Conservation (phyloP, 2,329 filamentous ascomycete genomes). For the Monosporascus sp. region DNA sequence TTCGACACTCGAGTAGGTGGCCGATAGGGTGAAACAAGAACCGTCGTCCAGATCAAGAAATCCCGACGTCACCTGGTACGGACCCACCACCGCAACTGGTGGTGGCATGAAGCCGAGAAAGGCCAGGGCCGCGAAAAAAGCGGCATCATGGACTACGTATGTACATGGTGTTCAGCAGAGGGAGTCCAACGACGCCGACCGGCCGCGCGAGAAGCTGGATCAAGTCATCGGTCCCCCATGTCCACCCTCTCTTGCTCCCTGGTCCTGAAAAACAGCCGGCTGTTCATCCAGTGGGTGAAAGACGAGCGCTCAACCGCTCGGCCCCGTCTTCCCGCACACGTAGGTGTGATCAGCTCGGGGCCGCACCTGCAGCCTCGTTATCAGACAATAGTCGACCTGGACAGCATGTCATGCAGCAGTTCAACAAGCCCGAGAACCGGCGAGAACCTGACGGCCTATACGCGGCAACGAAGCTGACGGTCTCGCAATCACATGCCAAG, state of each 20-base stretch:
- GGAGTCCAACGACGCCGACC: background rate
- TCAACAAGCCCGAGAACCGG: slow-evolving; percentile 21
- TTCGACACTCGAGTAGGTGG: slow-evolving; percentile 28
- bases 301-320: slow-evolving; percentile 14
- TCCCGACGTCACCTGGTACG: slow-evolving; percentile 21
- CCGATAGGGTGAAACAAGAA: slow-evolving; percentile 9
- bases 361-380: slow-evolving; percentile 4
- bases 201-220: slow-evolving; percentile 40
- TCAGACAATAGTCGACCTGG: background rate
- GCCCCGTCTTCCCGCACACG: slow-evolving; percentile 10
- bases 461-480: slow-evolving; percentile 19
- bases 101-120: slow-evolving; percentile 12
- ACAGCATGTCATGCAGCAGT: slow-evolving; percentile 18
- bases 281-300: slow-evolving; percentile 38
- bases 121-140: slow-evolving; percentile 5
- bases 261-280: slow-evolving; percentile 25
- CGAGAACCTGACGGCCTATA: slow-evolving; percentile 17
- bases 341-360: slow-evolving; percentile 18
- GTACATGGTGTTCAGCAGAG: too few species aligned
- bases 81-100: slow-evolving; percentile 18
- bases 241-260: slow-evolving; percentile 32
- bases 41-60: slow-evolving; percentile 14
- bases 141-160: slow-evolving; percentile 19
- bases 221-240: slow-evolving; percentile 57
- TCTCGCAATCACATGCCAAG: slow-evolving; percentile 17